Evolutionary conservation across 306 rosid genomes (phyloP).

Genomic region (Inga leiocalycina): DNA sequence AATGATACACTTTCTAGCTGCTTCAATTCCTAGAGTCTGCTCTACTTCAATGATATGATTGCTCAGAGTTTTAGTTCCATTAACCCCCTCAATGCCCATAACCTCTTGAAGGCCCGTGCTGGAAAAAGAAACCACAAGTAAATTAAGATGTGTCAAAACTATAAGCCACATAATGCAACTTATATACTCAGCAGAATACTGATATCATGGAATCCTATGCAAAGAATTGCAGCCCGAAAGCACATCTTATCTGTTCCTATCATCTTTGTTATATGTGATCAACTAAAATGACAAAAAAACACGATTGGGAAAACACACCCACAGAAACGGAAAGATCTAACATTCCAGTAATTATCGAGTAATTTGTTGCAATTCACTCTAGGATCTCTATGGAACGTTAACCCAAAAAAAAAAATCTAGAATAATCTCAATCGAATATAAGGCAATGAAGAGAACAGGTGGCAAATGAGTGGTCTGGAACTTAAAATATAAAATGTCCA

Average conservation of each 20-base stretch:
- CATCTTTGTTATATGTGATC: background rate
- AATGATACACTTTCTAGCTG: slow-evolving; percentile 81
- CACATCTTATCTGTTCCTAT: no score
- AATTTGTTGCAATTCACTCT: background rate
- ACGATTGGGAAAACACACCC: background rate
- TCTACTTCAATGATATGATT: slow-evolving; percentile 83
- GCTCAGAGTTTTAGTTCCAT: slow-evolving; percentile 68
- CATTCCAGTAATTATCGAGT: background rate
- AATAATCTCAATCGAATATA: no score
- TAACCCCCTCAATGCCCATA: slow-evolving; percentile 84
- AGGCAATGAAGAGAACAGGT: no score
- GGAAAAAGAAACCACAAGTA: slow-evolving; percentile 14
- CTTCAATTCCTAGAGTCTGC: slow-evolving; percentile 85
- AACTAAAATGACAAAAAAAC: background rate
- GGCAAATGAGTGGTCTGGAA: no score
- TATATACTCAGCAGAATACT: background rate
- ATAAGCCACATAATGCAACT: background rate
- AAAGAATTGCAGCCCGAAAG: background rate
- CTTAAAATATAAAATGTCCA: no score
- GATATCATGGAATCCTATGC: background rate
- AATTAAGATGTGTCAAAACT: background rate
- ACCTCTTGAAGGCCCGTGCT: slow-evolving; percentile 79
- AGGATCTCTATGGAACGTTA: no score
- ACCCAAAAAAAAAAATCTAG: no score
- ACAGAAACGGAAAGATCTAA: background rate